Evolutionary conservation across 2,329 filamentous ascomycete species (phyloP), one percentile per base, ranked within the genome.

Genomic region (Diaporthe citrichinensis): DNA sequence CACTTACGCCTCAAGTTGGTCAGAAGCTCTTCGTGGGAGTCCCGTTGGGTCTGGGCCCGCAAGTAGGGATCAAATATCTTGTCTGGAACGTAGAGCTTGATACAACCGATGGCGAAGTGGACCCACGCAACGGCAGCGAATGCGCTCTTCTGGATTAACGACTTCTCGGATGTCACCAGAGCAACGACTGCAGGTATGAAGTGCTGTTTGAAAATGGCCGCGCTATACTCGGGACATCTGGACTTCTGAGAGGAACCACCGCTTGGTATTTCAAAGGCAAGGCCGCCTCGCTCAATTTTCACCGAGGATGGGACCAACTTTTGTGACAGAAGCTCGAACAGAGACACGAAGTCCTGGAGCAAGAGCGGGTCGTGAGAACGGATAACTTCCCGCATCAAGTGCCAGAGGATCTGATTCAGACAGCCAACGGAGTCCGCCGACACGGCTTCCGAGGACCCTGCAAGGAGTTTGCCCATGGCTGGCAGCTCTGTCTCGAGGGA

Each of bases 21-120:
- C 62, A 90, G 89, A 53, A 94, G 87, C 74, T 92, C 86, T 58
- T 87, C 82, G 72, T 89, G 87, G 72, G 89, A 90, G 58, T 88
- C 86, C 28, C 91, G 90, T 79, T 95, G 92, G 25, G 98, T 89
- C 71, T 90, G 87, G 7, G 91, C 90, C 71, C 90, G 87, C 75
- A 92, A 86, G 76, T 92, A 90, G 1, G 97, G 97, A 82, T 99
- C 97, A 80, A 96, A 97, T 4, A 94, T 90, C 78, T 93, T 92
- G 82, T 98, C 93, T 0, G 97, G 96, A 3, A 98, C 92, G 81
- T 96, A 98, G 3, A 98, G 88, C 77, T 90, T 90, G 65, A 98
- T 87, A 53, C 93, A 91, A 23, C 93, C 92, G 28, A 96, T 84
- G 2, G 94, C 93, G 76, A 98, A 92, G 69, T 93, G 88, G 39